Evolutionary conservation across 2,329 filamentous ascomycete species (phyloP).

Genomic region (Penicillium sp.): DNA sequence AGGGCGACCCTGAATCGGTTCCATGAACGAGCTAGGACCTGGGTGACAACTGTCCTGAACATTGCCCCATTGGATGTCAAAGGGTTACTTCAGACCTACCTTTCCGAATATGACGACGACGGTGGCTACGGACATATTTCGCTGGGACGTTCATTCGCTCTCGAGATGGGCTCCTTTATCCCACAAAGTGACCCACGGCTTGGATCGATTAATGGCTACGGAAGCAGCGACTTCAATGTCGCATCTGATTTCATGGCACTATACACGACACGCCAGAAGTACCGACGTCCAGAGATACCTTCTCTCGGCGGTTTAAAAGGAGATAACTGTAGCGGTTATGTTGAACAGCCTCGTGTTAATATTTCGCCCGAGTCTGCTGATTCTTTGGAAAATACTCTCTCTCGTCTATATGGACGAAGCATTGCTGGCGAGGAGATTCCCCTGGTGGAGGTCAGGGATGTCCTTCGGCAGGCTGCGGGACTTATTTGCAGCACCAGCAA

Average conservation of each 20-base stretch:
- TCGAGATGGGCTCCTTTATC: conserved; percentile 86
- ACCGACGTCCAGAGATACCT: conserved; percentile 75
- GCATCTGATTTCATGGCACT: conserved; percentile 96
- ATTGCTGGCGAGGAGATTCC: conserved; percentile 68
- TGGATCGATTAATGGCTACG: conserved; percentile 72
- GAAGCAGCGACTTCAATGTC: conserved; percentile 77
- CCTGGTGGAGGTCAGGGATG: conserved; percentile 73
- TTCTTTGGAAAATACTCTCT: conserved; percentile 60
- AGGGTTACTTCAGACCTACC: conserved; percentile 86
- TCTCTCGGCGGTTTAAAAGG: conserved; percentile 36
- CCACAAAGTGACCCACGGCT: conserved; percentile 84
- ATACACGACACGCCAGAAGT: conserved; percentile 95
- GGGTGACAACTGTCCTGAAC: conserved; percentile 78
- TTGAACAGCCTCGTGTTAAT: conserved; percentile 6
- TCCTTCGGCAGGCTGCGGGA: conserved; percentile 79
- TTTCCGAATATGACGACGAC: conserved; percentile 92
- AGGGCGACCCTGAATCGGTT: conserved; percentile 75
- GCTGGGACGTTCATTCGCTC: conserved; percentile 86
- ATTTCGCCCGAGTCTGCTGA: conserved; percentile 33
- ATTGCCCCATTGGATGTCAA: conserved; percentile 92
- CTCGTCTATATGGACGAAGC: conserved; percentile 70
- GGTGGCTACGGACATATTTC: conserved; percentile 88
- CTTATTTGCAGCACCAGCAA: conserved; percentile 76
- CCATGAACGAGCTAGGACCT: conserved; percentile 71
- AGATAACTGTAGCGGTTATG: conserved; percentile 1